Base-by-base conservation (phyloP, 768 basidiomycete genomes). In the Daedaleopsis nitida region DNA sequence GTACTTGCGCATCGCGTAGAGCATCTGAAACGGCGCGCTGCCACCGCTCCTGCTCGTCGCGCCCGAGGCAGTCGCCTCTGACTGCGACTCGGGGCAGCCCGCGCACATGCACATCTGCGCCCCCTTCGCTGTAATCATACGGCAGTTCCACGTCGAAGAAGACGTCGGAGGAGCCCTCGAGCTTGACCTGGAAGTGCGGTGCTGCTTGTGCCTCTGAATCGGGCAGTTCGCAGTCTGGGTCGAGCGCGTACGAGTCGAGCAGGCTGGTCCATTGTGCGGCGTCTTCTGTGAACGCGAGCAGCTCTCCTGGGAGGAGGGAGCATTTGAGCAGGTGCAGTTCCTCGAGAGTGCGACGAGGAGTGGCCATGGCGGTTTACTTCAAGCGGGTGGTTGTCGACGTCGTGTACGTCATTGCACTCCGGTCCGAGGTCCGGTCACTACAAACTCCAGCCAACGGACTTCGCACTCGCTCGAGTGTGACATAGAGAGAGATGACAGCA, bases 301-400 rank as follows among this genome's bases (percentile, higher is more conserved):
- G 34, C 75, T 92, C 89, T 6, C 77, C 81, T 0, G 87, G 86
- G 12, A 92, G 77, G 1, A 91, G 78, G 0, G 88, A 88, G 39
- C 79, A 83, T 57, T 73, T 75, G 24, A 92, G 80, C 42, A 91
- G 74, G 49, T 84, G 78, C 0, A 90, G 70, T 66, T 91, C 88
- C 69, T 84, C 69, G 42, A 80, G 70, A 11, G 50, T 45, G n/a
- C 39, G 44, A 52, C 45, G 50, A 12, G 34, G 6, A 17, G 55
- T 10, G 42, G 59, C 6, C 59, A 60, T 60, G 50, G 32, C 34
- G 19, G 21, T 49, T 23, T 42, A 42, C 39, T 13, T 42, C 39
- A 38, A 8, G 37, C 9, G 8, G 9, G 37, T 38, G 27, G 27
- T 32, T 32, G 27, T 32, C 4, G 3, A 32, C 27, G 27, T 32